Percentiles rank a stretch among this genome's conserved stretches.
phyloP scores from a whole-genome alignment of 805 yeast genomes.

The Candida sithepensis region DNA sequence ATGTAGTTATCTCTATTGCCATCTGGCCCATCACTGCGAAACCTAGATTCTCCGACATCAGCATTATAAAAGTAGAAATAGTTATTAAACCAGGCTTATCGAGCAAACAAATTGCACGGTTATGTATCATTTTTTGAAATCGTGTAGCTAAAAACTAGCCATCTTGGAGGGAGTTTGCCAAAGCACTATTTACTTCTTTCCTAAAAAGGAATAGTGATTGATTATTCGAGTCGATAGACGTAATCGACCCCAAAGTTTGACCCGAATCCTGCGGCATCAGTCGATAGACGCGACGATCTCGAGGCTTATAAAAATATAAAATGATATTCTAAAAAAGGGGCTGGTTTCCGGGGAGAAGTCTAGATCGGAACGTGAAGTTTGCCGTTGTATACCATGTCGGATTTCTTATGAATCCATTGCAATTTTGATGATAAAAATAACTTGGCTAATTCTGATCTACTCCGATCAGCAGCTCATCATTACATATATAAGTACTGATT shows the following conservation, averaged over 20 bases:
- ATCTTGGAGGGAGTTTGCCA: neutral
- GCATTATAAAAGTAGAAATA: no score
- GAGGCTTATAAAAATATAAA: neutral
- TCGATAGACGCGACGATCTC: neutral
- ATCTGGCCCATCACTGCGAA: no score
- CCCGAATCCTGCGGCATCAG: neutral
- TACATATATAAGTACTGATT: neutral
- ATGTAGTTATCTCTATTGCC: no score
- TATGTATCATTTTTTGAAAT: neutral
- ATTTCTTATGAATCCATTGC: neutral
- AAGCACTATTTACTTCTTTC: neutral
- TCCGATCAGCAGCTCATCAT: neutral
- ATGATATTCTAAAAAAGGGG: neutral
- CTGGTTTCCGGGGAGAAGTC: neutral
- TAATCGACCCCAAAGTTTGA: neutral
- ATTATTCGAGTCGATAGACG: neutral
- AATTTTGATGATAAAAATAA: neutral
- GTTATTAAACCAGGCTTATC: no score
- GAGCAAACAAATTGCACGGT: no score
- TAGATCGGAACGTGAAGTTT: no score
- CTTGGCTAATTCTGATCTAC: neutral
- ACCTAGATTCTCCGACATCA: no score
- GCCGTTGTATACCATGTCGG: neutral
- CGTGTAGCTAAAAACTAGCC: neutral
- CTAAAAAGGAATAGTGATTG: neutral